Conservation (phyloP, 2,329 filamentous ascomycete genomes). For the Clonostachys chloroleuca region DNA sequence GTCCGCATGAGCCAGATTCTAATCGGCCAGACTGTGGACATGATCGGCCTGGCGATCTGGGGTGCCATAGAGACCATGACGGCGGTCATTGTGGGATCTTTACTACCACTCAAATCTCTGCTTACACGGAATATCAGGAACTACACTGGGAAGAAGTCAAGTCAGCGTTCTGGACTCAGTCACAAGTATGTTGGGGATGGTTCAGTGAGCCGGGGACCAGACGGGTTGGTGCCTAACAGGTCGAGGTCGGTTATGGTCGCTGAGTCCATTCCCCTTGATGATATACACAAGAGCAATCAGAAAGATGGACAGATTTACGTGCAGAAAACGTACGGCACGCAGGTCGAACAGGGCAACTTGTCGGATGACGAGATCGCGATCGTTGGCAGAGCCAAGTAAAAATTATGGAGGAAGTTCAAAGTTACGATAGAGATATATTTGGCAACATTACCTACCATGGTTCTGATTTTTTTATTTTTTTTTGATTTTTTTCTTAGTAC, state of each 20-base stretch:
- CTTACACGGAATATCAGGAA: conserved; percentile 5
- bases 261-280: conserved; percentile 8
- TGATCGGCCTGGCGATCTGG: conserved; percentile 16
- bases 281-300: conserved; percentile 7
- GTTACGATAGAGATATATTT: too few relatives aligned
- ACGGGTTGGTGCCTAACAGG: background rate
- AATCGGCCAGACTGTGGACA: conserved; percentile 7
- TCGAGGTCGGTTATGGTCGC: conserved; percentile 3
- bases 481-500: too few relatives aligned
- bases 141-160: conserved; percentile 4
- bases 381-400: too few relatives aligned
- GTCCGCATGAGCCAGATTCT: conserved; percentile 13
- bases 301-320: conserved; percentile 8
- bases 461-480: too few relatives aligned
- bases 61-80: conserved; percentile 15
- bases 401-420: too few relatives aligned
- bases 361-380: background rate
- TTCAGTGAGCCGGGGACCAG: background rate
- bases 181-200: background rate
- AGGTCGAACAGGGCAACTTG: background rate
- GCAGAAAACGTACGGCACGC: conserved; percentile 6
- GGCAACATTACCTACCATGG: too few relatives aligned
- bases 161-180: background rate
- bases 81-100: conserved; percentile 11
- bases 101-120: conserved; percentile 11